phyloP scores from a whole-genome alignment of 2,329 filamentous ascomycete species.

The Epichloe uncinata region DNA sequence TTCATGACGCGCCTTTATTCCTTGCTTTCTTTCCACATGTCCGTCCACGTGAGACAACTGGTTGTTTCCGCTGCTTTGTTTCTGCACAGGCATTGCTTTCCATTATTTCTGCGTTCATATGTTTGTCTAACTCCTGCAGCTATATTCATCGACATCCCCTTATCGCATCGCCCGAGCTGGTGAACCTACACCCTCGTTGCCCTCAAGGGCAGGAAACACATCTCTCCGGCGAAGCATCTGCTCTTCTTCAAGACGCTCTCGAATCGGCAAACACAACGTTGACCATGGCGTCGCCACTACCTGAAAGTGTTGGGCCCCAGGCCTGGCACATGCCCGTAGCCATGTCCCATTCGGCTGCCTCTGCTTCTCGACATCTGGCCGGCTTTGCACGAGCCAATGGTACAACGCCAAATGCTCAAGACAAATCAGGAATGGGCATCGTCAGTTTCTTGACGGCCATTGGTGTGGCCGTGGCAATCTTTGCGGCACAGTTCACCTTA shows the following conservation, averaged over 20 bases:
- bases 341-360: not conserved
- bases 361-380: not conserved
- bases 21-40: not conserved
- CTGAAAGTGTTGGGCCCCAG: not conserved
- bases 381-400: constrained; percentile 3
- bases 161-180: not conserved
- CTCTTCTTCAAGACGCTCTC: not conserved
- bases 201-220: not conserved
- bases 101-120: not conserved
- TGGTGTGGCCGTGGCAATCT: constrained; percentile 47
- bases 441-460: constrained; percentile 49
- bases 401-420: constrained; percentile 17
- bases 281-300: constrained; percentile 1
- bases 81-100: not conserved
- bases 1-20: not conserved
- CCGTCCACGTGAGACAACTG: not conserved
- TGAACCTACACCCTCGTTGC: not conserved
- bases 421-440: constrained; percentile 30
- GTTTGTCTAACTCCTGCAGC: not conserved
- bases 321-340: not conserved
- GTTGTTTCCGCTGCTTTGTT: not conserved
- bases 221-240: not conserved
- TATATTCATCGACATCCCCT: not conserved
- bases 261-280: not conserved
- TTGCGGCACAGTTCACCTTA: constrained; percentile 49